Base-by-base conservation (phyloP, 2,329 filamentous ascomycete genomes). In the Aureobasidium sp. region DNA sequence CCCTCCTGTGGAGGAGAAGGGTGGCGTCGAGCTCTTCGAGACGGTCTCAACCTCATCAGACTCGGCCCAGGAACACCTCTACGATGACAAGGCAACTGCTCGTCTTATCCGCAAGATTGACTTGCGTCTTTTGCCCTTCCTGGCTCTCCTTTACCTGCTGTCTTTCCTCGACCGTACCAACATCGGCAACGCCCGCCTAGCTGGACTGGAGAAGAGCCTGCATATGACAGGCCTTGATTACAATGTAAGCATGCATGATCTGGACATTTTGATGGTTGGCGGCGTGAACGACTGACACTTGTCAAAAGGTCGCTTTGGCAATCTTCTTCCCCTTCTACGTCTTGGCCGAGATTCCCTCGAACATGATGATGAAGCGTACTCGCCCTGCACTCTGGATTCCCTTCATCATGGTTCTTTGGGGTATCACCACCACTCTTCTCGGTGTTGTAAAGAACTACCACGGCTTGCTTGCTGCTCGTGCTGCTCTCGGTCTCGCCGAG, bases 291-390 rank as follows among this genome's bases (percentile, higher is more conserved):
- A 27, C 50, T 54, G 25, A 54, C 27, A 4, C n/a, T 5, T 2
- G n/a, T 14, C 6, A 17, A n/a, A 29, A 56, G 55, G 75, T 79
- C 19, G 79, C 83, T 0, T 74, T 95, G 6, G 88, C 86, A 29
- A 85, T 94, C 60, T 95, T 95, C 72, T 95, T 94, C 71, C 56
- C 56, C 5, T 57, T 57, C 53, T 57, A 57, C 38, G 56, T 57
- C 17, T 38, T 54, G n/a, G 56, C 56, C 22, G 56, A 57, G 42
- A 55, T 64, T 22, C 64, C 64, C 0, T 58, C 57, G 32, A 66
- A 65, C 53, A 58, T 65, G 27, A 50, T 66, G 37, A 57, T 66
- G 45, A 62, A 65, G 57, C 59, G 56, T 16, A 78, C 70, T 39
- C 53, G 57, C 4, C 58, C 68, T 25, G 54, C 53, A 14, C 35